Conservation (phyloP, 257 asterid genomes). For the Pogostemon cablin region DNA sequence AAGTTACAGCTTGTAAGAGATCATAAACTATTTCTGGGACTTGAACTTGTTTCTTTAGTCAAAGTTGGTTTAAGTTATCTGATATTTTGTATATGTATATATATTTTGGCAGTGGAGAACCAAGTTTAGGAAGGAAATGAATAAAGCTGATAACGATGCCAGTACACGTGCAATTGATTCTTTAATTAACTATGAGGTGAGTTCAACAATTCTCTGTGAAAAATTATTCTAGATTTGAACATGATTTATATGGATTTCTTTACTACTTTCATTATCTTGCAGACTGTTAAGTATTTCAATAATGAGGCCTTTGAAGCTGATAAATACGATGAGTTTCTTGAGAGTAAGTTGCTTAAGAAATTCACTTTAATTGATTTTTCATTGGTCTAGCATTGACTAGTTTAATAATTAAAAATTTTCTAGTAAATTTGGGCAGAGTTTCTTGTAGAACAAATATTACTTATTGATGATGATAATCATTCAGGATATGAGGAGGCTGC, state of each 20-base stretch:
- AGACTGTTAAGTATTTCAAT: conserved; percentile 98
- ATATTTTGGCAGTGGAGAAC: conserved; percentile 84
- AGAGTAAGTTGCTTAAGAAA: conserved; percentile 61
- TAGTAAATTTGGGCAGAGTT: neutral
- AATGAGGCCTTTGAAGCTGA: conserved; percentile 88
- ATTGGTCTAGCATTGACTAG: conserved; percentile 10
- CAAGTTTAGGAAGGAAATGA: conserved; percentile 93
- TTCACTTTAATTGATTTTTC: conserved; percentile 16
- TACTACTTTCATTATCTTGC: conserved; percentile 36
- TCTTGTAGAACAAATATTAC: conserved; percentile 10
- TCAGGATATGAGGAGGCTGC: conserved; percentile 98
- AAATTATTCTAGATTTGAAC: conserved; percentile 26
- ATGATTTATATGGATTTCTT: conserved; percentile 6
- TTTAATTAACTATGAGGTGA: conserved; percentile 92
- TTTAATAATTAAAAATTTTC: conserved; percentile 3
- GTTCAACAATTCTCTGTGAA: conserved; percentile 29
- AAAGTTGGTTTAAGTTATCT: conserved; percentile 26
- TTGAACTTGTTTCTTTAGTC: conserved; percentile 8
- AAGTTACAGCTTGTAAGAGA: conserved; percentile 19
- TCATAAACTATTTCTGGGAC: conserved; percentile 13
- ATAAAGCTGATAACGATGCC: conserved; percentile 98
- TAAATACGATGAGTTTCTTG: conserved; percentile 80
- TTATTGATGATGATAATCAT: conserved; percentile 36
- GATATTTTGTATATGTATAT: conserved; percentile 20
- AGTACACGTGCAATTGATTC: conserved; percentile 90